Percentiles rank a stretch among this genome's conserved stretches.
Evolutionary conservation across 306 rosid genomes (phyloP).

Genomic region (Quercus parvula): DNA sequence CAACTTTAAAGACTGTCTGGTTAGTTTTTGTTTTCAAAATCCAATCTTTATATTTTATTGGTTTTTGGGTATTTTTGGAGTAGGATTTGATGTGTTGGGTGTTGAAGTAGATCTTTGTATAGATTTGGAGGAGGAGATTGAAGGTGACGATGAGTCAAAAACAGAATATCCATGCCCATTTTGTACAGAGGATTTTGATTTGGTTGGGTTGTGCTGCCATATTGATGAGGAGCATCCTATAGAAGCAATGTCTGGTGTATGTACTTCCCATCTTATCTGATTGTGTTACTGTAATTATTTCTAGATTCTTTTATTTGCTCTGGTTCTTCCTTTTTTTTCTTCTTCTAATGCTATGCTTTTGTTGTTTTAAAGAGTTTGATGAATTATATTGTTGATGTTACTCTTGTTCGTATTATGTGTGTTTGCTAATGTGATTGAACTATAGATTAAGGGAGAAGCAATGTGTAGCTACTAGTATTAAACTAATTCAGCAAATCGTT

Average conservation of each 20-base stretch:
- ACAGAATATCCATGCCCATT: conserved; percentile 60
- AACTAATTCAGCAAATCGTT: background rate
- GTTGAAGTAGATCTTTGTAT: conserved; percentile 44
- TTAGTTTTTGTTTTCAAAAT: too few species aligned
- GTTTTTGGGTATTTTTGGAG: background rate
- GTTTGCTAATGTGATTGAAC: background rate
- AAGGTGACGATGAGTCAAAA: conserved; percentile 48
- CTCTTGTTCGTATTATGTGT: background rate
- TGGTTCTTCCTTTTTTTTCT: background rate
- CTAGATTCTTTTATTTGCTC: background rate
- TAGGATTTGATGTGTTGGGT: conserved; percentile 3
- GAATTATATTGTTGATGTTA: background rate
- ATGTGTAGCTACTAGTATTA: background rate
- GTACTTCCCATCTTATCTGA: conserved; percentile 1
- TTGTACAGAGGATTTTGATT: conserved; percentile 64
- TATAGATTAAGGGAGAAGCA: background rate
- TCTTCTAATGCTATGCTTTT: background rate
- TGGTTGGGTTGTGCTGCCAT: conserved; percentile 60
- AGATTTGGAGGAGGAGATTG: conserved; percentile 67
- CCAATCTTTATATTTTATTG: too few species aligned
- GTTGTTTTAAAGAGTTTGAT: background rate
- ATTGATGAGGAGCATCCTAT: conserved; percentile 60
- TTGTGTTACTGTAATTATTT: background rate
- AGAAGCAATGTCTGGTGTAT: conserved; percentile 57
- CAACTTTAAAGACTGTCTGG: too few species aligned